A percentile compares a stretch with the other conserved stretches of the same genome.
These are phyloP conservation scores for Neurospora sp. DNA, from an alignment of 495 filamentous ascomycete genomes.

Conservation along the genomic window DNA sequence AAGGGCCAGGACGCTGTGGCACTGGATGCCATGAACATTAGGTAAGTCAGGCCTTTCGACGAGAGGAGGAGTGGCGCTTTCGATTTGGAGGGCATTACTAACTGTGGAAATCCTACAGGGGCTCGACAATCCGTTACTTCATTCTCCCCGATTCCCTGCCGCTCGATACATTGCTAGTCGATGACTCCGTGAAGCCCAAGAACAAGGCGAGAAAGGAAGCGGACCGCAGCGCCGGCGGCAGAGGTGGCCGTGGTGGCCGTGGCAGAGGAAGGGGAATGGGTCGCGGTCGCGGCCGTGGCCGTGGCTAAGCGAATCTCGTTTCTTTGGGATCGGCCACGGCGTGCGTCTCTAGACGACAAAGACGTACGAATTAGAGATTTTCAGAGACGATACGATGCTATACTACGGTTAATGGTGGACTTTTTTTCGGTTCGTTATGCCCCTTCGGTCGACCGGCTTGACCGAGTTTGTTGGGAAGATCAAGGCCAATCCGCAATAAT, in stretches of 20 bases:
- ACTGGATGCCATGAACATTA: constrained; percentile 88
- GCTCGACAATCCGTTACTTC: constrained; percentile 84
- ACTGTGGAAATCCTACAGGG: constrained; percentile 38
- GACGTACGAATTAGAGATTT: background rate
- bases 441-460: background rate
- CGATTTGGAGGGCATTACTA: background rate
- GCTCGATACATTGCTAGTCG: constrained; percentile 86
- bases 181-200: constrained; percentile 96
- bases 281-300: constrained; percentile 12
- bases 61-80: background rate
- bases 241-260: constrained; percentile 49
- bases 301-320: constrained; percentile 5
- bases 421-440: background rate
- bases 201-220: constrained; percentile 97
- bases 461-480: background rate
- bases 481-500: background rate
- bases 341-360: background rate
- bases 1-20: constrained; percentile 75
- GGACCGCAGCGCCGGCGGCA: constrained; percentile 50
- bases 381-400: background rate
- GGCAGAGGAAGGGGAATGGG: constrained; percentile 42
- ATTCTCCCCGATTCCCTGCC: constrained; percentile 86
- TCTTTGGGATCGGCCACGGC: background rate
- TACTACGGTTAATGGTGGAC: background rate
- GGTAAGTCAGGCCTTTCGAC: background rate